Base-by-base conservation (phyloP, 306 rosid genomes). In the Fagus sylvatica region DNA sequence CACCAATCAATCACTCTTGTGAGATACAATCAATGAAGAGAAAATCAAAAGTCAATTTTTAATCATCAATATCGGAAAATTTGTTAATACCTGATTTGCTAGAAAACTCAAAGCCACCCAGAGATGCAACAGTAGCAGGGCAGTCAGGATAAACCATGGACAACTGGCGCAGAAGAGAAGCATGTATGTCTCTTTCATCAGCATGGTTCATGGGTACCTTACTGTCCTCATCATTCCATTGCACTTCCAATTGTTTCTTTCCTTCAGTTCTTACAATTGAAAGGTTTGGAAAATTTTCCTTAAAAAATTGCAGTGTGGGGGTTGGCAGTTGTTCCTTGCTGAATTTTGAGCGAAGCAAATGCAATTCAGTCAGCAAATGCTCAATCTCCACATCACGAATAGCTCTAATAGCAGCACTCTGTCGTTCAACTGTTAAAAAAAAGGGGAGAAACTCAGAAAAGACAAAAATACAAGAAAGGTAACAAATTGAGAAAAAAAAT, bases 361-460 rank as follows among this genome's bases (percentile, higher is more conserved):
- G 91, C 81, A 94, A 54, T 41, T 89, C 92, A 5, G 90, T 92
- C 75, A 89, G 41, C 80, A 92, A 77, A 74, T 79, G 92, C 70
- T 89, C 88, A 12, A 87, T 78, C 76, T 92, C 93, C 59, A 92
- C 89, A 34, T 94, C 95, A 15, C 93, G 88, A 76, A 91, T 89
- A 69, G 91, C 95, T 80, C 89, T 91, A 75, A 89, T 88, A 19
- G 95, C 92, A 57, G 79, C 77, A 48, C 75, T 78, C 56, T 89
- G 92, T 34, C 89, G 89, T 74, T 88, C 95, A 80, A 90, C 90
- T 79, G 28, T 22, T 22, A 22, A 22, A 22, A 70, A n/a, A 36
- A 28, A 17, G 1, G 9, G 80, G 59, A 51, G 48, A 12, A n/a
- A n/a, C n/a, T n/a, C n/a, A n/a, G n/a, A n/a, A 73, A 37, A 22